Conservation (phyloP, 2,329 filamentous ascomycete species). For the Colletotrichum falcatum region DNA sequence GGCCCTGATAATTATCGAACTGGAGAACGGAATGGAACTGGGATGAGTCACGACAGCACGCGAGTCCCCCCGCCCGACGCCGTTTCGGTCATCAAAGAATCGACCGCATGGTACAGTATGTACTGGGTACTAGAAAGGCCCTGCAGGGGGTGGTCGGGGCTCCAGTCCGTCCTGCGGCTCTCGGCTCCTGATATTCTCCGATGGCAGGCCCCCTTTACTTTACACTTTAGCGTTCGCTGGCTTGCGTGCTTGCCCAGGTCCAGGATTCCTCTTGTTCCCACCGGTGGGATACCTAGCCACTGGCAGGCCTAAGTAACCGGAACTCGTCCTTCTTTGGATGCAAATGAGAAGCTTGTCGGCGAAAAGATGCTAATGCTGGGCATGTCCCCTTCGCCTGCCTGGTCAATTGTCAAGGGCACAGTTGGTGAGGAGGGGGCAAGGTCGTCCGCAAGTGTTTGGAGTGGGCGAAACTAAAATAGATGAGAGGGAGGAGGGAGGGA, state of each 20-base stretch:
- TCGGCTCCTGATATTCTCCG: conserved; percentile 33
- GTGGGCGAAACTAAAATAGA: not conserved
- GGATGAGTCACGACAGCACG: not conserved
- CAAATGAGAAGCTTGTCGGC: not conserved
- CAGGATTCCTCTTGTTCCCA: not conserved
- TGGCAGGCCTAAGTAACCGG: not conserved
- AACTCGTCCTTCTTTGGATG: not conserved
- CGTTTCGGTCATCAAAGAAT: not conserved
- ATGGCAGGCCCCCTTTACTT: not conserved
- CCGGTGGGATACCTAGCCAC: not conserved
- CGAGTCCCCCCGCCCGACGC: not conserved
- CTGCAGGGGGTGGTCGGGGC: conserved; percentile 3
- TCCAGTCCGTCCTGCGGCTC: conserved; percentile 15
- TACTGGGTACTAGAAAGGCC: not conserved
- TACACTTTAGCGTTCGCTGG: not conserved
- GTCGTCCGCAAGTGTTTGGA: not conserved
- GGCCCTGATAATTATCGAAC: not conserved
- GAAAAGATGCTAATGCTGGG: too few species aligned
- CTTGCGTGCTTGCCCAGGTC: not conserved
- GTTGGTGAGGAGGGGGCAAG: not conserved
- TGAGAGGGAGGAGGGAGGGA: not conserved
- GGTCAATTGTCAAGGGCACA: not conserved
- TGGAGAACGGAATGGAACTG: not conserved
- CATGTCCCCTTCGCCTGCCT: too few species aligned
- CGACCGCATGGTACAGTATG: not conserved